Base-by-base conservation (phyloP, 179 eudicot genomes). In the Corrigiola litoralis region DNA sequence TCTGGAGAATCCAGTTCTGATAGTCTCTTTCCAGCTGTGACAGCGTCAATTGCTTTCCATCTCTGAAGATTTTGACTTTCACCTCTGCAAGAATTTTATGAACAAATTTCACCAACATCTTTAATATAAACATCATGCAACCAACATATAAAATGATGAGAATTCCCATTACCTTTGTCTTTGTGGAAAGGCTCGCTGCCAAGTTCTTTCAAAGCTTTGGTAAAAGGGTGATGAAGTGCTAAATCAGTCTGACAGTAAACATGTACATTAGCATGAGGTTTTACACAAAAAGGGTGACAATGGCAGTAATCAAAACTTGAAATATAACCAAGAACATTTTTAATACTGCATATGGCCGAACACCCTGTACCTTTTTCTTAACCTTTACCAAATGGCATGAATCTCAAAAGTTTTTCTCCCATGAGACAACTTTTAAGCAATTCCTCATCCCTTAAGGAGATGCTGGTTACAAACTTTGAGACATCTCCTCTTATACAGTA, bases 121-220 rank as follows among this genome's bases (percentile, higher is more conserved):
- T n/a, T n/a, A n/a, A n/a, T n/a, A n/a, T n/a, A n/a, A n/a, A n/a
- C n/a, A n/a, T n/a, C n/a, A n/a, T 17, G 16, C 12, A 50, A 23
- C 48, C 32, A 61, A 49, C 61, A 69, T 38, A 32, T 23, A 38
- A 4, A 18, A 6, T 4, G 23, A 52, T 24, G 33, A 65, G 27
- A 29, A 27, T 17, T 46, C 8, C 11, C 17, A n/a, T 27, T 51
- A 83, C 87, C 90, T 74, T 66, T 73, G 49, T 77, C 90, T 70
- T 71, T 78, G 57, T 70, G 80, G 14, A 23, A 58, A 28, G 50
- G 5, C 37, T 68, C 74, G 51, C 50, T 62, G 27, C 91, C 96
- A 61, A 90, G 81, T 66, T 79, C 84, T 79, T 67, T 82, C 74
- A 90, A 82, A 31, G 91, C 84, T 71, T 66, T 79, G 18, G 87